These are phyloP conservation scores for Aspergillus bertholletiae DNA, from an alignment of 495 filamentous ascomycete species.

Conservation along the genomic window DNA sequence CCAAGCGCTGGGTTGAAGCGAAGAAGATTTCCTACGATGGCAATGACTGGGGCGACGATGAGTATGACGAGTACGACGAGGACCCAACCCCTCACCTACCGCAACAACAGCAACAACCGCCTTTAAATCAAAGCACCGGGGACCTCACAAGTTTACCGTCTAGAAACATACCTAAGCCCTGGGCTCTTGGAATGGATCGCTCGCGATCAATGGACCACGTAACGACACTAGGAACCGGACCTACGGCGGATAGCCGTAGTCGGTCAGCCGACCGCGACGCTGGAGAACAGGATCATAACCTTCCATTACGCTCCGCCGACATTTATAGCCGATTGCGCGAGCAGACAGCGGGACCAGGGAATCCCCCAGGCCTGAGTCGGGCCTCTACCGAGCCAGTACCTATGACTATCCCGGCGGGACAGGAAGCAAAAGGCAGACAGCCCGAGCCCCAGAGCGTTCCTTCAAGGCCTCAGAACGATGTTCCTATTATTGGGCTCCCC, in stretches of 20 bases:
- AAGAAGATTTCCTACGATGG: constrained; percentile 86
- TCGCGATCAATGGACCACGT: constrained; percentile 35
- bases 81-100: constrained; percentile 40
- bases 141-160: constrained; percentile 9
- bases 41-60: constrained; percentile 88
- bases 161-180: constrained; percentile 17
- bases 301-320: constrained; percentile 62
- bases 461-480: constrained; percentile 8
- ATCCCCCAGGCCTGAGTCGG: constrained; percentile 5
- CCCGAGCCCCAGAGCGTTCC: constrained; percentile 4
- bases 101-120: constrained; percentile 31
- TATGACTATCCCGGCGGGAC: neutral
- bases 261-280: constrained; percentile 36
- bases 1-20: constrained; percentile 92
- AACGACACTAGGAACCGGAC: constrained; percentile 13
- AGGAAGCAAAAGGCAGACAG: neutral
- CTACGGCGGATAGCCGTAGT: constrained; percentile 40
- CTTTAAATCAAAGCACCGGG: constrained; percentile 33
- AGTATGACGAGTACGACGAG: constrained; percentile 69
- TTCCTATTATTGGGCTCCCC: constrained; percentile 44
- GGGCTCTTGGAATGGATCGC: constrained; percentile 26
- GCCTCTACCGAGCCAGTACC: constrained; percentile 14
- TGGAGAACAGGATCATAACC: constrained; percentile 46
- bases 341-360: constrained; percentile 47
- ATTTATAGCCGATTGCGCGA: constrained; percentile 69